Evolutionary conservation across 192 early-diverging fungal genomes (phyloP).

Genomic region (Rhizophlyctis rosea): DNA sequence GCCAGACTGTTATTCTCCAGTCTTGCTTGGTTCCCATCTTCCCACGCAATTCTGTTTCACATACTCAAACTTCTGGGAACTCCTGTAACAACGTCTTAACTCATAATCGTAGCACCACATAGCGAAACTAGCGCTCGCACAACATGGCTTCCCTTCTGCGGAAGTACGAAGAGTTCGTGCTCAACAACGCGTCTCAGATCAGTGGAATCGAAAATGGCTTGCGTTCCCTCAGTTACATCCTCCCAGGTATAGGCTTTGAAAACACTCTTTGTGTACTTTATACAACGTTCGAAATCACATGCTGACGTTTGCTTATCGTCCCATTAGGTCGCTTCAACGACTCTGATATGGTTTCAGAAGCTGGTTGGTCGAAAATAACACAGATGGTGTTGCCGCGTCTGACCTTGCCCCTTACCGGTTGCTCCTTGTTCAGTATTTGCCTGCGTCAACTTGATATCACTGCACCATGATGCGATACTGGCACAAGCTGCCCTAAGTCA

Average conservation of each 20-base stretch:
- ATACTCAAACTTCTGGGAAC: too few species aligned
- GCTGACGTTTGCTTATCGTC: too few species aligned
- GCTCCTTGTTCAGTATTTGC: conserved; percentile 61
- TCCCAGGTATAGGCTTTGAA: conserved; percentile 65
- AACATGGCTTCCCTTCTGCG: conserved; percentile 46
- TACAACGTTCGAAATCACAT: too few species aligned
- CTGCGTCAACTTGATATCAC: conserved; percentile 70
- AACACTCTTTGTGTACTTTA: background rate
- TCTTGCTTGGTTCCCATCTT: too few species aligned
- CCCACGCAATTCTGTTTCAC: too few species aligned
- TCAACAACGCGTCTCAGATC: conserved; percentile 86
- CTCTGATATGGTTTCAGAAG: conserved; percentile 89
- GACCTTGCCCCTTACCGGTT: background rate
- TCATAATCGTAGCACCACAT: too few species aligned
- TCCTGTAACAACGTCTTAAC: too few species aligned
- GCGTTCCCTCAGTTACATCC: conserved; percentile 82
- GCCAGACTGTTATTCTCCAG: too few species aligned
- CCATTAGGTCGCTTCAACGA: conserved; percentile 82
- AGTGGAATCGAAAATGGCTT: conserved; percentile 82
- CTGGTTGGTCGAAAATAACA: conserved; percentile 38
- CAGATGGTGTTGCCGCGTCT: too few species aligned
- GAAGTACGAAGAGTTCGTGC: conserved; percentile 78
- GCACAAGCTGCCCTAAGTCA: conserved; percentile 39
- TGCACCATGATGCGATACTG: conserved; percentile 86
- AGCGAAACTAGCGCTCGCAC: too few species aligned